Conservation (phyloP, 495 filamentous ascomycete species). For the Aspergillus affinis region DNA sequence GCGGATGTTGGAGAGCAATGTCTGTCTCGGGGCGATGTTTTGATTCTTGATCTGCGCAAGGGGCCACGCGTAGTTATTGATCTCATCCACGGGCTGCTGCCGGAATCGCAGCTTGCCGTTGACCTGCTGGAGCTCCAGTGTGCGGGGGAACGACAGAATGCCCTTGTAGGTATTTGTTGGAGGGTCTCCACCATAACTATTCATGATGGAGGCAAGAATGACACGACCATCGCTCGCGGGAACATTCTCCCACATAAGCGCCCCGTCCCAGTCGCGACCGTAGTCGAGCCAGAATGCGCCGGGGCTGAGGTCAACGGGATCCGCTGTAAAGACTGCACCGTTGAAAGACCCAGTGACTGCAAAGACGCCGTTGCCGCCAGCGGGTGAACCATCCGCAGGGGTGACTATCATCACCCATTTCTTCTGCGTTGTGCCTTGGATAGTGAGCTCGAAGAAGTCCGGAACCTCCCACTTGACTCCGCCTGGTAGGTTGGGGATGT, state of each 20-base stretch:
- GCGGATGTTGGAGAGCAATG: slow-evolving; percentile 1
- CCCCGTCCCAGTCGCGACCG: slow-evolving; percentile 14
- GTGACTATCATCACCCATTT: slow-evolving; percentile 12
- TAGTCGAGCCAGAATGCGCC: slow-evolving; percentile 10
- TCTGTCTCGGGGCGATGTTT: neutral
- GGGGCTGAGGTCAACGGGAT: slow-evolving; percentile 5
- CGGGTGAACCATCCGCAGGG: slow-evolving; percentile 8
- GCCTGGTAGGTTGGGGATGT: neutral
- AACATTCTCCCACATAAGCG: slow-evolving; percentile 11
- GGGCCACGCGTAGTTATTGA: neutral
- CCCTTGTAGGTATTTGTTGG: slow-evolving; percentile 14
- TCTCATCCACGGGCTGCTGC: slow-evolving; percentile 1
- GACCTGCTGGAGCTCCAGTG: neutral
- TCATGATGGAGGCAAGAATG: slow-evolving; percentile 9
- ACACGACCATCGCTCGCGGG: slow-evolving; percentile 5
- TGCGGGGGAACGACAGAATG: neutral
- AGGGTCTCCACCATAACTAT: slow-evolving; percentile 10
- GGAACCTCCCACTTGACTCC: slow-evolving; percentile 14
- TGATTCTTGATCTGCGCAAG: neutral
- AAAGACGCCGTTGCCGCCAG: slow-evolving; percentile 14
- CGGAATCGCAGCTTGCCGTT: neutral
- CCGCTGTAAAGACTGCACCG: slow-evolving; percentile 4
- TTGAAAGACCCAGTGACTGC: slow-evolving; percentile 11
- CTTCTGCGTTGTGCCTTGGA: slow-evolving; percentile 6
- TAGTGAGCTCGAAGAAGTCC: slow-evolving; percentile 11